These are phyloP conservation scores for Neoscytalidium dimidiatum DNA, from an alignment of 2,329 filamentous ascomycete genomes.

Conservation along the genomic window DNA sequence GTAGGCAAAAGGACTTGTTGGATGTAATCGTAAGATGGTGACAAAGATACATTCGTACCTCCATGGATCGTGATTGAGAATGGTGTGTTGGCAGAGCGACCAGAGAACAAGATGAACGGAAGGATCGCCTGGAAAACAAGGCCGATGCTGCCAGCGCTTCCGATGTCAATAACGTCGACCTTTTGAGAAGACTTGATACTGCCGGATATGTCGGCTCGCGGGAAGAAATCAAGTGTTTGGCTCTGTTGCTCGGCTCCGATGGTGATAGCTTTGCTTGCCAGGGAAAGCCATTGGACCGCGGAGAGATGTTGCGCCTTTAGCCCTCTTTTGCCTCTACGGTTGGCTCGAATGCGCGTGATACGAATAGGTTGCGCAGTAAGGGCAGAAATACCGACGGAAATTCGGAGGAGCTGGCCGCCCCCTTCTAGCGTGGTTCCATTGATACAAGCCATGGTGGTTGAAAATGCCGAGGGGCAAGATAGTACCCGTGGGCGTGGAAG, in stretches of 20 bases:
- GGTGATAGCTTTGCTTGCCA: conserved; percentile 48
- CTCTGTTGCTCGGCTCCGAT: conserved; percentile 46
- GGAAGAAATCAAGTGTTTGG: conserved; percentile 44
- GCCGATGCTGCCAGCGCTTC: conserved; percentile 54
- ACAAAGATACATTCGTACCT: conserved; percentile 59
- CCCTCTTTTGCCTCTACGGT: conserved; percentile 53
- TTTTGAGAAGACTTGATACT: conserved; percentile 43
- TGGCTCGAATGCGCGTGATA: conserved; percentile 58
- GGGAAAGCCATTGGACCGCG: conserved; percentile 54
- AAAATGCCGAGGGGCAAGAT: not conserved
- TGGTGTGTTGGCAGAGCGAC: conserved; percentile 7
- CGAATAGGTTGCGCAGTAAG: conserved; percentile 53
- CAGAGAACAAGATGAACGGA: conserved; percentile 56
- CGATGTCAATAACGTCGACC: conserved; percentile 33
- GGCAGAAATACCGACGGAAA: conserved; percentile 57
- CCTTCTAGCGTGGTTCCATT: conserved; percentile 60
- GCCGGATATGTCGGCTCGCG: conserved; percentile 22
- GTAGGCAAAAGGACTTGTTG: conserved; percentile 58
- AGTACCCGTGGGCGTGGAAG: not conserved
- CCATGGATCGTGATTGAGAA: conserved; percentile 51
- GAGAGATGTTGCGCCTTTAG: conserved; percentile 61
- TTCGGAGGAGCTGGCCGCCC: conserved; percentile 62
- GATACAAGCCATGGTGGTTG: not conserved
- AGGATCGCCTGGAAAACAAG: conserved; percentile 62
- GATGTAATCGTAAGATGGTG: conserved; percentile 60